These are phyloP conservation scores for Scheffersomyces segobiensis DNA, from an alignment of 1,139 yeast genomes.

Conservation along the genomic window DNA sequence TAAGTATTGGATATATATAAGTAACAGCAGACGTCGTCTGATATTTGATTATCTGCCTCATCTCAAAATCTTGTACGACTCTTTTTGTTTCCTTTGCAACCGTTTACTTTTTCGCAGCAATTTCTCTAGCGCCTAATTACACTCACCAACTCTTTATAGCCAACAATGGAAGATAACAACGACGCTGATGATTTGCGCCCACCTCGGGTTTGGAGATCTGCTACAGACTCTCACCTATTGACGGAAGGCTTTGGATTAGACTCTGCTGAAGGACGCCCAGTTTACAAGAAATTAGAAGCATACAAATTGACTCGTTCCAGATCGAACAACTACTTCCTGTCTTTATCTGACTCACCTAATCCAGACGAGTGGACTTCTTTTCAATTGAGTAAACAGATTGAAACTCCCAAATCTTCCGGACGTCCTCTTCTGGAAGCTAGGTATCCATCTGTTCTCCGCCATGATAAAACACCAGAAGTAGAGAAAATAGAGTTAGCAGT, in stretches of 20 bases:
- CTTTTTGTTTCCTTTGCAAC: background rate
- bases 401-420: background rate
- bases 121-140: background rate
- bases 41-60: background rate
- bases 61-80: background rate
- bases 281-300: background rate
- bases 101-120: background rate
- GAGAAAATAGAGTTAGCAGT: background rate
- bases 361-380: background rate
- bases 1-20: no score
- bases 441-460: background rate
- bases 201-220: background rate
- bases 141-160: background rate
- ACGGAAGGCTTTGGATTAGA: conserved; percentile 4
- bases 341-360: background rate
- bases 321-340: background rate
- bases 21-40: no score
- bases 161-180: background rate
- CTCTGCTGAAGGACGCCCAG: background rate
- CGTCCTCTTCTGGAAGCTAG: background rate
- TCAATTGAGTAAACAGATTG: background rate
- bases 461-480: background rate
- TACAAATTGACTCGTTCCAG: background rate
- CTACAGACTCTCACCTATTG: background rate
- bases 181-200: background rate